Percentiles rank a stretch among this genome's conserved stretches.
Conservation (phyloP, 2,329 filamentous ascomycete genomes). For the Chalaropsis thielavioides region DNA sequence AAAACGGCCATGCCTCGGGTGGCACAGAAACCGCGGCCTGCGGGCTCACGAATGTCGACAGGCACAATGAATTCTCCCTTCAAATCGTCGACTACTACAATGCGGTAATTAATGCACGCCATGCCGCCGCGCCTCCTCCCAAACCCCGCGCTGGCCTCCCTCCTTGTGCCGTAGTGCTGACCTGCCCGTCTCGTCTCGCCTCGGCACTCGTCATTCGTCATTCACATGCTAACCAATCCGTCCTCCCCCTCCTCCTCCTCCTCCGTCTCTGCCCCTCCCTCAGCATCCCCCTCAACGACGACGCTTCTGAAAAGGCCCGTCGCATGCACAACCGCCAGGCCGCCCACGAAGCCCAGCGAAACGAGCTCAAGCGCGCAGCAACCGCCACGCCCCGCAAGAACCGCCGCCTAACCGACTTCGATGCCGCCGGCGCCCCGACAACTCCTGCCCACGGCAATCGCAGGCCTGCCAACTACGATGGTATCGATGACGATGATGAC, state of each 20-base stretch:
- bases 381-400: slow-evolving; percentile 54
- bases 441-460: slow-evolving; percentile 37
- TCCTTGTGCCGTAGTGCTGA: neutral
- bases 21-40: slow-evolving; percentile 38
- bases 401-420: slow-evolving; percentile 43
- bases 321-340: slow-evolving; percentile 78
- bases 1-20: slow-evolving; percentile 40
- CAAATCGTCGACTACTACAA: slow-evolving; percentile 34
- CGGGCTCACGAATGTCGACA: slow-evolving; percentile 33
- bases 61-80: slow-evolving; percentile 38
- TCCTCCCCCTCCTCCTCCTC: neutral
- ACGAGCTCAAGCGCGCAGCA: slow-evolving; percentile 67
- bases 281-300: slow-evolving; percentile 82
- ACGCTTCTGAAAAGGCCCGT: slow-evolving; percentile 78
- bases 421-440: slow-evolving; percentile 41
- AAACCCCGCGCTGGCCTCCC: too few relatives aligned
- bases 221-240: neutral
- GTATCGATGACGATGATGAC: slow-evolving; percentile 31
- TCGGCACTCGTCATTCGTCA: too few relatives aligned
- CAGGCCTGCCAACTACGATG: slow-evolving; percentile 24
- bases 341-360: slow-evolving; percentile 79
- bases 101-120: neutral
- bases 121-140: neutral
- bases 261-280: neutral
- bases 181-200: too few relatives aligned